Conservation (phyloP, 495 filamentous ascomycete species). For the Gamarada debralockiae region DNA sequence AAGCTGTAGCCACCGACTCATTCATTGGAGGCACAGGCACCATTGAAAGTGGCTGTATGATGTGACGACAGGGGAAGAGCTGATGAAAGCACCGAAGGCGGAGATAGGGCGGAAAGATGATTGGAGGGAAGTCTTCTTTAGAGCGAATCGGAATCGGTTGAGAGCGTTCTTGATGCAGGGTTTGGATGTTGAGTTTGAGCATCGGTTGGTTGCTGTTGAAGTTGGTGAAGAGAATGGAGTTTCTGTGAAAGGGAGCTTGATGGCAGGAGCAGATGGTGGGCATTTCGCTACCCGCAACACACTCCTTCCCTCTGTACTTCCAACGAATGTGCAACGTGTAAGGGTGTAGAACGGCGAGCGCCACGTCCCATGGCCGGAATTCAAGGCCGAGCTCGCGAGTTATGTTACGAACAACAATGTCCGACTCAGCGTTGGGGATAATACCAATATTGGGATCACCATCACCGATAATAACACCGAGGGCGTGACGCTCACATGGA, state of each 20-base stretch:
- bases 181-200: conserved; percentile 29
- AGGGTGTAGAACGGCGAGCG: conserved; percentile 37
- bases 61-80: too few species aligned
- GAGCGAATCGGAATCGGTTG: too few species aligned
- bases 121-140: too few species aligned
- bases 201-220: conserved; percentile 22
- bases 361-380: conserved; percentile 18
- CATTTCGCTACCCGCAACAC: conserved; percentile 31
- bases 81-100: too few species aligned
- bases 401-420: conserved; percentile 25
- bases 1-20: too few species aligned
- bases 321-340: conserved; percentile 33
- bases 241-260: conserved; percentile 9
- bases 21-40: too few species aligned
- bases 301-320: conserved; percentile 21
- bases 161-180: conserved; percentile 31
- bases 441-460: background rate
- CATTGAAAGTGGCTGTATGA: too few species aligned
- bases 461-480: background rate
- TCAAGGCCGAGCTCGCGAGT: conserved; percentile 23
- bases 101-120: too few species aligned
- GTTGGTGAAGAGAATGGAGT: conserved; percentile 17
- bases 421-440: background rate
- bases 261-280: conserved; percentile 35
- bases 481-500: background rate